These are phyloP conservation scores for Suillus paluster DNA, from an alignment of 768 basidiomycete genomes.

Conservation along the genomic window DNA sequence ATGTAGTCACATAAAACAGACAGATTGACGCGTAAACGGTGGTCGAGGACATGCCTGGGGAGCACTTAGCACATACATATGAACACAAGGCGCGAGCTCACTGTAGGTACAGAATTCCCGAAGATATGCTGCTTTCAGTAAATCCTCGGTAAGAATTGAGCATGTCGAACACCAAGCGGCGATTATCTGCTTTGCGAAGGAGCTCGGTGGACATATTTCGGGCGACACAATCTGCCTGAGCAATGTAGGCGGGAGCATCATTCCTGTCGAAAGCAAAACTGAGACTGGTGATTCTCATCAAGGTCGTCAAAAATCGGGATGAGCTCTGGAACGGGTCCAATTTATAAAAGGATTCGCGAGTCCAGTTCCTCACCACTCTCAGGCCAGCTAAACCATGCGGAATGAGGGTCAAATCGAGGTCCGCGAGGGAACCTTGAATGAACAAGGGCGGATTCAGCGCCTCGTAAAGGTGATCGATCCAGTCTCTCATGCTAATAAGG, in stretches of 20 bases:
- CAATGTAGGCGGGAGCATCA: constrained; percentile 40
- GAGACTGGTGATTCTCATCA: constrained; percentile 43
- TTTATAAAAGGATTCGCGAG: constrained; percentile 43
- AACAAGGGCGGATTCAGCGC: constrained; percentile 51
- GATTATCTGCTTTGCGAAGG: constrained; percentile 19
- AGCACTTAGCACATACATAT: background rate
- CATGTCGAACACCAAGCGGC: constrained; percentile 40
- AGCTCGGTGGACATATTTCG: background rate
- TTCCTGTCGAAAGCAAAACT: constrained; percentile 42
- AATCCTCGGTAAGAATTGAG: constrained; percentile 33
- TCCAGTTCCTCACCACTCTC: constrained; percentile 49
- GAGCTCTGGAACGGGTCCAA: constrained; percentile 22
- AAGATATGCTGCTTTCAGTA: constrained; percentile 27
- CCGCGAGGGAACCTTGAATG: constrained; percentile 47
- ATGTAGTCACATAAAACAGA: constrained; percentile 54
- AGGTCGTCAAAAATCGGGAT: constrained; percentile 42
- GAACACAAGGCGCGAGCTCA: background rate
- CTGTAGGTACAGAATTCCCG: constrained; percentile 35
- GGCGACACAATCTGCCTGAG: constrained; percentile 29
- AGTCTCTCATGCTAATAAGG: constrained; percentile 25
- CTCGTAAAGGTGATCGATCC: constrained; percentile 52
- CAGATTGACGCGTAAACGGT: constrained; percentile 45
- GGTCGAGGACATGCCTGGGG: constrained; percentile 48
- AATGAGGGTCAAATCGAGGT: constrained; percentile 41
- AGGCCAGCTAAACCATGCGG: constrained; percentile 44